These are phyloP conservation scores for Entomortierella beljakovae DNA, from an alignment of 192 early-diverging fungal genomes.

Conservation along the genomic window DNA sequence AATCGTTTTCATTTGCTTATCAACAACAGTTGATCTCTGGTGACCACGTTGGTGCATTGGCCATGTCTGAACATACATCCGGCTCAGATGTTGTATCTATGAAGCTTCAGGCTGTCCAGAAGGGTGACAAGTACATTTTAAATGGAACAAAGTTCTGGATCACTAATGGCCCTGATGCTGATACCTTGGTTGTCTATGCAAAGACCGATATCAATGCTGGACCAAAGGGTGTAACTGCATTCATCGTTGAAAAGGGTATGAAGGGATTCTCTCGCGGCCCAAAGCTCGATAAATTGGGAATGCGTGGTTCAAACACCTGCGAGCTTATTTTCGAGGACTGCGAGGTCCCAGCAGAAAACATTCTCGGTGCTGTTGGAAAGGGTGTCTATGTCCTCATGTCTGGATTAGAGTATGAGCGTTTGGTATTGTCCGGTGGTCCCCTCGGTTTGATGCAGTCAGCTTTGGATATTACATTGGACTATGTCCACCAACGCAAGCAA, in stretches of 20 bases:
- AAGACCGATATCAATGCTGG: slow-evolving; percentile 87
- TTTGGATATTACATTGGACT: slow-evolving; percentile 85
- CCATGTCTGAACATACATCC: slow-evolving; percentile 92
- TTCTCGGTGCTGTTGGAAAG: slow-evolving; percentile 83
- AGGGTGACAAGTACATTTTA: slow-evolving; percentile 85
- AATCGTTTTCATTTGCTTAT: neutral
- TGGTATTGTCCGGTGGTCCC: slow-evolving; percentile 92
- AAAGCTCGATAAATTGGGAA: slow-evolving; percentile 96
- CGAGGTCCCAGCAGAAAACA: slow-evolving; percentile 89
- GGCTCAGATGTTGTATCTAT: slow-evolving; percentile 96
- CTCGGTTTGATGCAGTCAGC: slow-evolving; percentile 91
- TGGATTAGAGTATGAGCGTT: slow-evolving; percentile 90
- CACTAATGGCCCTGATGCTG: slow-evolving; percentile 94
- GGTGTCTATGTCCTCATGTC: slow-evolving; percentile 97
- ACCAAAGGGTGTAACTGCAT: slow-evolving; percentile 93
- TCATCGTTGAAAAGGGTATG: slow-evolving; percentile 90
- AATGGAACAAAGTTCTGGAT: slow-evolving; percentile 98
- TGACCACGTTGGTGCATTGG: slow-evolving; percentile 90
- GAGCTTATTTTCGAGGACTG: slow-evolving; percentile 96
- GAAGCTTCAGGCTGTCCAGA: slow-evolving; percentile 84
- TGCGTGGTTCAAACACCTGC: slow-evolving; percentile 96
- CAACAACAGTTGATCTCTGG: slow-evolving; percentile 77
- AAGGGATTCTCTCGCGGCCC: slow-evolving; percentile 86
- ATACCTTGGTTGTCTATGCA: slow-evolving; percentile 92
- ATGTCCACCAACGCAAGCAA: slow-evolving; percentile 89